phyloP scores from a whole-genome alignment of 2,329 filamentous ascomycete species.

The Blastomyces emzantsi region DNA sequence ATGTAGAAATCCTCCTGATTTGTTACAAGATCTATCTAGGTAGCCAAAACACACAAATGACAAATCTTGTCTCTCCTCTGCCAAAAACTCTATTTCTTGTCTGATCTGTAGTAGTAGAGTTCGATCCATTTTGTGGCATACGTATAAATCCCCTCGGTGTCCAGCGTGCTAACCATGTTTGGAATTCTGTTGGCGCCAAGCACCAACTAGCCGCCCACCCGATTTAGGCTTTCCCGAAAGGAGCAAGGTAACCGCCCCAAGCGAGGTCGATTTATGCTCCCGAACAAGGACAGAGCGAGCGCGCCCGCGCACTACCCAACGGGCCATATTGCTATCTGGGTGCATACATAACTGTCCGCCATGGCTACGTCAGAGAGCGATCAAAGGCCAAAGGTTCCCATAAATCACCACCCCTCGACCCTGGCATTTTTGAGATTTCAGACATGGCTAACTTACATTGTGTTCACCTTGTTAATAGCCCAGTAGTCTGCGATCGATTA shows the following conservation, averaged over 20 bases:
- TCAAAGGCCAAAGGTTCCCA: conserved; percentile 30
- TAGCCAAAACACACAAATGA: background rate
- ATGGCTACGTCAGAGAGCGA: conserved; percentile 27
- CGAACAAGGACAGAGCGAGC: background rate
- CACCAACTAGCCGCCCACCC: background rate
- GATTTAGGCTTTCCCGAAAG: background rate
- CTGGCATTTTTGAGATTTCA: background rate
- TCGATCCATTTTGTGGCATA: background rate
- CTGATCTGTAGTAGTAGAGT: background rate
- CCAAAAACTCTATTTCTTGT: background rate
- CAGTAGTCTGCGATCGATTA: conserved; percentile 75
- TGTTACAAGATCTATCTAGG: conserved; percentile 1
- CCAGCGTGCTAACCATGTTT: too few relatives aligned
- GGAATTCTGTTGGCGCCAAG: background rate
- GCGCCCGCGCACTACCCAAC: too few relatives aligned
- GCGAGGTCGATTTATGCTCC: background rate
- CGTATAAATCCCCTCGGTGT: background rate
- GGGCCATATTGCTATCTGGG: background rate
- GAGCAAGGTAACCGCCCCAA: background rate
- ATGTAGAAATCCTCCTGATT: background rate
- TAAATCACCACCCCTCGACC: background rate
- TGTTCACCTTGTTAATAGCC: conserved; percentile 43
- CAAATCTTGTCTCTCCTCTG: conserved; percentile 6
- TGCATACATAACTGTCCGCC: conserved; percentile 6
- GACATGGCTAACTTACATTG: conserved; percentile 16